These are phyloP conservation scores for Boeremia exigua DNA, from an alignment of 2,329 filamentous ascomycete genomes.

Conservation along the genomic window DNA sequence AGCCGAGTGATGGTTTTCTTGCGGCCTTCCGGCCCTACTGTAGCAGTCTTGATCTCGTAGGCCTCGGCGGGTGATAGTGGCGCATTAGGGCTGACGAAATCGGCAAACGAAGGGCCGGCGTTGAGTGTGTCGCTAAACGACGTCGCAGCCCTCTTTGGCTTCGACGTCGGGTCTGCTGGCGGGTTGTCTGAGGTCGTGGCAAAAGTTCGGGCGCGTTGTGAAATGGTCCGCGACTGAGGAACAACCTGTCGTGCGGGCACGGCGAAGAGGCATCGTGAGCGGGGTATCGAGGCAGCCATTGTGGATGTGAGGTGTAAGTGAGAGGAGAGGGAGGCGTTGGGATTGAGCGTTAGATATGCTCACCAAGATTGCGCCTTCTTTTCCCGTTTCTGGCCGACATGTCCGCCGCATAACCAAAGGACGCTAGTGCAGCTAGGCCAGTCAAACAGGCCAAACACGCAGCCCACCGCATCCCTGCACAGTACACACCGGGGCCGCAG, in stretches of 20 bases:
- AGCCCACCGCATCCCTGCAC: constrained; percentile 45
- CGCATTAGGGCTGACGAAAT: constrained; percentile 62
- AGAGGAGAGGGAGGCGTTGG: constrained; percentile 4
- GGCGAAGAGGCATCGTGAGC: constrained; percentile 40
- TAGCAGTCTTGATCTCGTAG: constrained; percentile 66
- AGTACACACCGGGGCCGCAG: constrained; percentile 37
- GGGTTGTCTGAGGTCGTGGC: constrained; percentile 43
- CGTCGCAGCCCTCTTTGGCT: constrained; percentile 54
- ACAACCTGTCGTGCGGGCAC: constrained; percentile 27
- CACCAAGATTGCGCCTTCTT: constrained; percentile 19
- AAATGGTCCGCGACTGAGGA: constrained; percentile 22
- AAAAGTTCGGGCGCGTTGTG: constrained; percentile 35
- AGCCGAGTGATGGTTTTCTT: constrained; percentile 75
- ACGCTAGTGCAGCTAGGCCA: constrained; percentile 1
- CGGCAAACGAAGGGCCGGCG: constrained; percentile 67
- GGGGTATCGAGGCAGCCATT: constrained; percentile 44
- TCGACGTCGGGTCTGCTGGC: constrained; percentile 31
- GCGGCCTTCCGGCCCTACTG: constrained; percentile 66
- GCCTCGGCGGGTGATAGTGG: constrained; percentile 58
- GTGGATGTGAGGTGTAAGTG: not conserved
- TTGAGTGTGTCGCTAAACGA: constrained; percentile 69
- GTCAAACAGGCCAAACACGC: constrained; percentile 34
- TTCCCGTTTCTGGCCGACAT: constrained; percentile 35
- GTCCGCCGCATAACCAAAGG: constrained; percentile 19
- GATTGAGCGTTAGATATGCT: constrained; percentile 3